Base-by-base conservation (phyloP, 1,139 yeast species). In the Komagataea norvegica region DNA sequence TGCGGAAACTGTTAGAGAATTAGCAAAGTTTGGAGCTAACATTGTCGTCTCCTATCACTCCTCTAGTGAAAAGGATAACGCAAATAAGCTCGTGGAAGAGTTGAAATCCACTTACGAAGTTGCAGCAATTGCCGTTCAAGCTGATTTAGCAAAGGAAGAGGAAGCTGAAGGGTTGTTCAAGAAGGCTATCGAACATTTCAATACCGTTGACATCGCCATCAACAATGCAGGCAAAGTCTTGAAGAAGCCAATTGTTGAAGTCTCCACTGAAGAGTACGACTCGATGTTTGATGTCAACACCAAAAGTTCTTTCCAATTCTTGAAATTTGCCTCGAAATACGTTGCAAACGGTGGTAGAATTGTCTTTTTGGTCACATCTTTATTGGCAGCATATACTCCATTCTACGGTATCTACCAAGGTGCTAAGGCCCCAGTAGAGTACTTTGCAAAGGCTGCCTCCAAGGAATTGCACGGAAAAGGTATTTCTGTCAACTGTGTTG, bases 171-270 rank as follows among this genome's bases (percentile, higher is more conserved):
- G 60, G 24, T 59, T 79, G 40, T 79, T 78, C 51, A 61, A 57
- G 16, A 56, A 49, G 6, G 72, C 74, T n/a, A 66, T 68, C 31
- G 55, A 60, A 33, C 53, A 59, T 31, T 66, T 72, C 40, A 74
- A 74, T 18, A 49, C 58, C n/a, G 63, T 75, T 47, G 83, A 79
- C 49, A 68, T 76, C 56, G 86, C 85, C 21, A 66, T 79, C 47
- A 78, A 78, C 62, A 78, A 76, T 46, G 79, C 77, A 25, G 86
- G 86, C 37, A 72, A 61, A 66, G 85, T 79, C 24, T 62, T 79
- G 56, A 78, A 79, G 65, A 79, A 79, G 52, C 73, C 77, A 36
- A 52, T 77, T 40, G 61, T 57, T 33, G 77, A 76, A 11, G 61
- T 69, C 40, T 45, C 72, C 15, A 72, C 73, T 44, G 65, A 60